Percentiles rank a stretch among this genome's conserved stretches.
These are phyloP conservation scores for Conticribra weissflogii DNA, from an alignment of 108 stramenopile species.

Conservation along the genomic window DNA sequence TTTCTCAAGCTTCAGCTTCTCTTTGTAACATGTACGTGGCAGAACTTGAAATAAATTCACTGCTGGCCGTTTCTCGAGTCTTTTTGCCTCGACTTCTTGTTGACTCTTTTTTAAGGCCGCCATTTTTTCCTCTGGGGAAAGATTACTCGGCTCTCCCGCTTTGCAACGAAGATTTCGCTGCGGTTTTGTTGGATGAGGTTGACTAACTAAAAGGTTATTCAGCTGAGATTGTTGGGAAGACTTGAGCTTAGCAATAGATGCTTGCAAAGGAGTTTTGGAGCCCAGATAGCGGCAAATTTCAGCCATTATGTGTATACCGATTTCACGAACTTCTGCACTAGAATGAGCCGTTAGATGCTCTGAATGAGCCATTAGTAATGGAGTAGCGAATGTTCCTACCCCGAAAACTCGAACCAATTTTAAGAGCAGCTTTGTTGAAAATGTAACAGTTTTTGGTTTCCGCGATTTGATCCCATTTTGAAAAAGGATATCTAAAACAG, in stretches of 20 bases:
- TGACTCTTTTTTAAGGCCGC: constrained; percentile 61
- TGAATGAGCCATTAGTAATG: constrained; percentile 46
- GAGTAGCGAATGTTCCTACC: constrained; percentile 61
- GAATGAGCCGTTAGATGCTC: constrained; percentile 70
- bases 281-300: constrained; percentile 86
- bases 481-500: constrained; percentile 61
- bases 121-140: constrained; percentile 54
- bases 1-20: constrained; percentile 68
- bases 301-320: constrained; percentile 71
- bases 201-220: constrained; percentile 60
- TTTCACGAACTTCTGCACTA: constrained; percentile 80
- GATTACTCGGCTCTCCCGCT: constrained; percentile 7
- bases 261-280: constrained; percentile 65
- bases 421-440: constrained; percentile 58
- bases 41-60: constrained; percentile 72
- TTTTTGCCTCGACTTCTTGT: constrained; percentile 63
- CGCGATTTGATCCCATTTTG: constrained; percentile 69
- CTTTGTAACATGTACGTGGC: constrained; percentile 66
- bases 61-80: constrained; percentile 64
- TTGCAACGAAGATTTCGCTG: constrained; percentile 49
- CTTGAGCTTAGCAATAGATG: constrained; percentile 73
- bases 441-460: constrained; percentile 81
- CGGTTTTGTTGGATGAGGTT: constrained; percentile 49
- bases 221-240: constrained; percentile 74
- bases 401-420: constrained; percentile 71